Evolutionary conservation across 176 grass and related monocot species (phyloP), one percentile per base, ranked within the genome.

Genomic region (Bromus sterilis): DNA sequence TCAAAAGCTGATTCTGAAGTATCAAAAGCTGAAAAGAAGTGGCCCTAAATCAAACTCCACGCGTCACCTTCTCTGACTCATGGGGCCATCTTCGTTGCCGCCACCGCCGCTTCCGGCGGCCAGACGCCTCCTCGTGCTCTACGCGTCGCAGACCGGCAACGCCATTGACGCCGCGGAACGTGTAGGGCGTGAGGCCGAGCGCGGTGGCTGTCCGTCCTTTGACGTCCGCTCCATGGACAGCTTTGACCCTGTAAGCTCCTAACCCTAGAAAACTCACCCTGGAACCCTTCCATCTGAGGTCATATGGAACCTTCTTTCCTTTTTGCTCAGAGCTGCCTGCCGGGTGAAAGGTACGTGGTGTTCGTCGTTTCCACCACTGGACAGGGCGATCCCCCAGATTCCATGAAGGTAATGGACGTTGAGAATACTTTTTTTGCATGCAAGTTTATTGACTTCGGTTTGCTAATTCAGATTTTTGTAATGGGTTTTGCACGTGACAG

Each of bases 361-460:
- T 98, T 94, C 58, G 90, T 98, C 3, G 95, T 93, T 44, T 98
- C 95, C 65, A 98, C 95, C 31, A 98, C 86, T 20, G 95, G 95
- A 34, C 92, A 98, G 83, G 95, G 95, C 5, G 95, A 98, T 34
- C 84, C 82, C 51, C 95, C 92, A 21, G 92, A 98, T 84, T 91
- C 88, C 69, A 95, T 98, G 92, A 98, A 95, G 90, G 92, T 89
- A 35, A 32, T 64, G 26, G 69, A 31, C 71, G 60, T 73, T 53
- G 48, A 44, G 32, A 21, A 64, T 76, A 29, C 66, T 6, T 34
- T 81, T 81, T 29, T 56, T 65, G 29, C 31, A 66, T 30, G 42
- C 51, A 48, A 51, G 68, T 40, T 25, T 61, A 35, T 44, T 15
- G 0, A 16, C 5, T 44, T 14, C 56, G 42, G 32, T 16, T 76